phyloP scores from a whole-genome alignment of 345 rosid genomes.

The Moringa oleifera region DNA sequence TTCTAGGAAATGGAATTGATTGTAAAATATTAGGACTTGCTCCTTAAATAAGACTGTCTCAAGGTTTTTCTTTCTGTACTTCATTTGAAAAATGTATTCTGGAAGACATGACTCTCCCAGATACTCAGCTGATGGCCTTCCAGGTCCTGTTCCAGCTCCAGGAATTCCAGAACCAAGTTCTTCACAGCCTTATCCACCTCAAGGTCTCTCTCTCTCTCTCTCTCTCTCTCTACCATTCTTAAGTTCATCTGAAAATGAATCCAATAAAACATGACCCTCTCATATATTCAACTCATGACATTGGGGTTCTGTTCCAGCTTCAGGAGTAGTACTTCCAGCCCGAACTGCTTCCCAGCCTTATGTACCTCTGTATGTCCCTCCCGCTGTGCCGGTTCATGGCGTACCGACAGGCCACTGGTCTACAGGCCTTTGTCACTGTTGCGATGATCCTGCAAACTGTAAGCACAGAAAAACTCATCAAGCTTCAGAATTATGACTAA shows the following conservation, averaged over 20 bases:
- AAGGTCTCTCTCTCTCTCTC: not conserved
- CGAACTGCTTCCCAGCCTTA: conserved; percentile 17
- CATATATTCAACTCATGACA: conserved; percentile 17
- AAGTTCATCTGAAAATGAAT: conserved; percentile 27
- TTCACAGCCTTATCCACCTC: too few relatives aligned
- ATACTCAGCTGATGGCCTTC: too few relatives aligned
- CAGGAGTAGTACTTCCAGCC: conserved; percentile 15
- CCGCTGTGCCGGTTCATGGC: not conserved
- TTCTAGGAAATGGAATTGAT: too few relatives aligned
- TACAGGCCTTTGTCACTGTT: conserved; percentile 35
- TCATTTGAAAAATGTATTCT: too few relatives aligned
- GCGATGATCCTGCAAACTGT: conserved; percentile 25
- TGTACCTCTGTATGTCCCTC: conserved; percentile 13
- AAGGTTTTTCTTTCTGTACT: too few relatives aligned
- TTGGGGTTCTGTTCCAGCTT: conserved; percentile 10
- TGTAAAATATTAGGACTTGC: too few relatives aligned
- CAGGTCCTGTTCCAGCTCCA: not conserved
- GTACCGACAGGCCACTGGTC: conserved; percentile 29
- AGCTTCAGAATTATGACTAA: too few relatives aligned
- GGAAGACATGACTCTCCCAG: too few relatives aligned
- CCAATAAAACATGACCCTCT: conserved; percentile 15
- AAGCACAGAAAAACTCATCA: not conserved
- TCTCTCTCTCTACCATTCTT: not conserved
- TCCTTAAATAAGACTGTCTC: too few relatives aligned
- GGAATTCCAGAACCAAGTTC: not conserved